Percentiles rank a stretch among this genome's conserved stretches.
Conservation (phyloP, 805 yeast species). For the Pichia pseudocactophila region DNA sequence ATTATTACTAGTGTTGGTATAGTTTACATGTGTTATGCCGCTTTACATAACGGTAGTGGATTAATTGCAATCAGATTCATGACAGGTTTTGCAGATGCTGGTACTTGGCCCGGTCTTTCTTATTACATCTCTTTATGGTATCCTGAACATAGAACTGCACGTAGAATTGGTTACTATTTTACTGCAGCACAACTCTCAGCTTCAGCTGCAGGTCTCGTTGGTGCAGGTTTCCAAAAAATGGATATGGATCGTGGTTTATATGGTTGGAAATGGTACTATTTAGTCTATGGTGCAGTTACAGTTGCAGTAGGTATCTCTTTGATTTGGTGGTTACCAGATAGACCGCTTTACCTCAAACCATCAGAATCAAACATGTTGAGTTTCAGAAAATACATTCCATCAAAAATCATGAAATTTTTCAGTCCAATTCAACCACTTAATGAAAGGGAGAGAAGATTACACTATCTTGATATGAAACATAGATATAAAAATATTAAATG, state of each 20-base stretch:
- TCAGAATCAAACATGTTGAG: slow-evolving; percentile 11
- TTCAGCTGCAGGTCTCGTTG: slow-evolving; percentile 78
- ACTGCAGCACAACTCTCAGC: slow-evolving; percentile 91
- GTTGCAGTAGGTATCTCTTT: slow-evolving; percentile 52
- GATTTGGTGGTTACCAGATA: slow-evolving; percentile 81
- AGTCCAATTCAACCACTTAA: slow-evolving; percentile 39
- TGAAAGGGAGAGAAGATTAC: slow-evolving; percentile 44
- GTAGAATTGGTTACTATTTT: slow-evolving; percentile 78
- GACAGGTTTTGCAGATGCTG: slow-evolving; percentile 73
- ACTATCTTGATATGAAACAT: slow-evolving; percentile 48
- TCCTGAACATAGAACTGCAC: slow-evolving; percentile 67
- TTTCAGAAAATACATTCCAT: slow-evolving; percentile 17
- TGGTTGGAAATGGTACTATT: slow-evolving; percentile 85
- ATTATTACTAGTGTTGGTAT: slow-evolving; percentile 70
- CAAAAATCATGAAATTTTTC: slow-evolving; percentile 13
- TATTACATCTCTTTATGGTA: slow-evolving; percentile 81
- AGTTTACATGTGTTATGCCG: slow-evolving; percentile 66
- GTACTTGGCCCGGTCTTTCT: slow-evolving; percentile 87
- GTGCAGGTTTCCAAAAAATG: slow-evolving; percentile 83
- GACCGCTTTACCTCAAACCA: slow-evolving; percentile 38
- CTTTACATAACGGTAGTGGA: slow-evolving; percentile 47
- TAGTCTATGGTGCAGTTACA: slow-evolving; percentile 68
- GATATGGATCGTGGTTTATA: slow-evolving; percentile 59
- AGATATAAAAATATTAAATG: slow-evolving; percentile 43
- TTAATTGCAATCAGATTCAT: slow-evolving; percentile 64